phyloP scores from a whole-genome alignment of 1,284 basidiomycete species.

The Agaricales sp. region DNA sequence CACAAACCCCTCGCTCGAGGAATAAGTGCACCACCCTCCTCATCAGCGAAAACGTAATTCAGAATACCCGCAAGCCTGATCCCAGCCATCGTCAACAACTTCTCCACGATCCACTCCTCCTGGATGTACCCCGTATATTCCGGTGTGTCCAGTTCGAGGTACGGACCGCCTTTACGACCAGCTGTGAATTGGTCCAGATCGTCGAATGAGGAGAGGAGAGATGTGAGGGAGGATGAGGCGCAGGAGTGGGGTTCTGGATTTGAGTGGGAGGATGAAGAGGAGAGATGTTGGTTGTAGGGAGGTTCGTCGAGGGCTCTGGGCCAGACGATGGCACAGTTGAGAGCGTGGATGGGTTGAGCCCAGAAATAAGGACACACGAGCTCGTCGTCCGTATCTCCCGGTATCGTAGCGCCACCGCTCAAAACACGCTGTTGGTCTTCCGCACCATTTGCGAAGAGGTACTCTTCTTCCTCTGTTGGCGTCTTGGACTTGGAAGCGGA shows the following conservation, averaged over 20 bases:
- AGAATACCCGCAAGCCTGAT: constrained; percentile 73
- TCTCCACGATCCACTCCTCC: constrained; percentile 66
- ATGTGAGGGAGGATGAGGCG: neutral
- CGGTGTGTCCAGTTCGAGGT: constrained; percentile 80
- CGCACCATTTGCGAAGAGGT: constrained; percentile 10
- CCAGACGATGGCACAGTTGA: constrained; percentile 79
- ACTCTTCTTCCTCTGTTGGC: constrained; percentile 10
- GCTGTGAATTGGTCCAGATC: constrained; percentile 7
- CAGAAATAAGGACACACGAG: constrained; percentile 72
- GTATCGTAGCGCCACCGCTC: constrained; percentile 7
- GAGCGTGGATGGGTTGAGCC: constrained; percentile 56
- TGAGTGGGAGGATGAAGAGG: constrained; percentile 4
- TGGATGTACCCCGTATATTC: constrained; percentile 66
- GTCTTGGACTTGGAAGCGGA: constrained; percentile 11
- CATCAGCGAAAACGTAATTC: constrained; percentile 60
- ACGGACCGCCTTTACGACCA: constrained; percentile 6
- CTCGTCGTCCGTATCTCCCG: constrained; percentile 42
- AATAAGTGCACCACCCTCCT: no score
- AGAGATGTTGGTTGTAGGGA: constrained; percentile 17
- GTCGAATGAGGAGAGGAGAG: constrained; percentile 11
- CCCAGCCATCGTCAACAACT: constrained; percentile 73
- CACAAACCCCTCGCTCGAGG: constrained; percentile 4
- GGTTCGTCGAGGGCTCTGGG: constrained; percentile 52
- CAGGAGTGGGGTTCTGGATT: constrained; percentile 11
- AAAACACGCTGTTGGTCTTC: constrained; percentile 6